These are phyloP conservation scores for Alternaria brassicae DNA, from an alignment of 2,329 filamentous ascomycete species.

Conservation along the genomic window DNA sequence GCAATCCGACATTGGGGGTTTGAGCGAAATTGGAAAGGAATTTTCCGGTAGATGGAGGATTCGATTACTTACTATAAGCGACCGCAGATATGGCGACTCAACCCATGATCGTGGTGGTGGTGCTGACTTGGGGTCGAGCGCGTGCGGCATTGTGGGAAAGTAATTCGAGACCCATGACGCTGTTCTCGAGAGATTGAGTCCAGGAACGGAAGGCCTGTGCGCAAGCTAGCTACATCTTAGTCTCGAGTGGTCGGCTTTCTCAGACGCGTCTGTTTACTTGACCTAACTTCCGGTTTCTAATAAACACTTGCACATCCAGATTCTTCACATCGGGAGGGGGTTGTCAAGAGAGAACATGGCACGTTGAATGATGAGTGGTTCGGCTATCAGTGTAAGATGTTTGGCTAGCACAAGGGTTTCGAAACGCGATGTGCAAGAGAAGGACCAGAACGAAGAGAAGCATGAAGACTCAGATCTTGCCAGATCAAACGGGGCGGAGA, in stretches of 20 bases:
- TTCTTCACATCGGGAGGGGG: not conserved
- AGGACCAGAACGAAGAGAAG: not conserved
- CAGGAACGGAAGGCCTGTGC: slow-evolving; percentile 31
- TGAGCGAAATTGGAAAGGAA: not conserved
- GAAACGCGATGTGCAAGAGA: slow-evolving; percentile 1
- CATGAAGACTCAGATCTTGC: not conserved
- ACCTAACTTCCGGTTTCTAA: not conserved
- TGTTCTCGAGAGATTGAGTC: not conserved
- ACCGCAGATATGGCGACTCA: slow-evolving; percentile 58
- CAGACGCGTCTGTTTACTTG: not conserved
- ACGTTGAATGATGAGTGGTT: slow-evolving; percentile 23
- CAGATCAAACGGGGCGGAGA: not conserved
- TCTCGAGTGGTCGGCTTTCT: not conserved
- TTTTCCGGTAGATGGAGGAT: not conserved
- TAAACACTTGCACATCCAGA: not conserved
- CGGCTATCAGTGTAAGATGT: slow-evolving; percentile 25
- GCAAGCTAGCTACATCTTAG: slow-evolving; percentile 16
- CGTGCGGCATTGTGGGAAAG: slow-evolving; percentile 39
- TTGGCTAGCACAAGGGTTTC: slow-evolving; percentile 30
- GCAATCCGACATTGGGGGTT: not conserved
- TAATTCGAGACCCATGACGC: slow-evolving; percentile 13
- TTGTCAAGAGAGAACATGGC: not conserved
- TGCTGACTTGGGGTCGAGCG: slow-evolving; percentile 34
- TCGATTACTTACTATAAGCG: slow-evolving; percentile 52
- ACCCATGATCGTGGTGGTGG: slow-evolving; percentile 41